These are phyloP conservation scores for Pestalotiopsis sp. DNA, from an alignment of 2,329 filamentous ascomycete genomes.

Conservation along the genomic window DNA sequence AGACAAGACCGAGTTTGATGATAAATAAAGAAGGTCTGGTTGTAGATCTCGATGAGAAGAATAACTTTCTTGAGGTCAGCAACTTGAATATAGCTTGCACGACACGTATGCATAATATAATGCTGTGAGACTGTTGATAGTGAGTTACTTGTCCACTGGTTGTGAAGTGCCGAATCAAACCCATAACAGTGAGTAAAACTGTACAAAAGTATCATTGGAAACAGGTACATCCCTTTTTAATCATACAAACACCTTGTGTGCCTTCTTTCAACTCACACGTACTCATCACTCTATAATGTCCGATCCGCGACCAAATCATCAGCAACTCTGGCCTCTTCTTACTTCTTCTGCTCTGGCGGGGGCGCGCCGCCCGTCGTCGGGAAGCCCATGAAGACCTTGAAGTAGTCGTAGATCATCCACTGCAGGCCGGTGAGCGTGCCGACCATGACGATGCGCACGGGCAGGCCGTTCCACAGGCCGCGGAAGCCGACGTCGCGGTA, in stretches of 20 bases:
- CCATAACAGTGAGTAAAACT: not conserved
- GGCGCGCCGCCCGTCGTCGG: slow-evolving; percentile 77
- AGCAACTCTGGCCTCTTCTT: not conserved
- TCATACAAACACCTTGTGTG: not conserved
- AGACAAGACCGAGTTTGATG: too few relatives aligned
- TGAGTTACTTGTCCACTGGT: too few relatives aligned
- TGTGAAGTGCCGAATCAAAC: too few relatives aligned
- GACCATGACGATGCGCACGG: slow-evolving; percentile 87
- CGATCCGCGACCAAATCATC: not conserved
- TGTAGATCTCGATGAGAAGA: too few relatives aligned
- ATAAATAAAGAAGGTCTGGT: too few relatives aligned
- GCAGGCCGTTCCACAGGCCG: slow-evolving; percentile 91
- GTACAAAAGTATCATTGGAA: not conserved
- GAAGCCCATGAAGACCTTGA: slow-evolving; percentile 88
- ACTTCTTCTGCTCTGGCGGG: slow-evolving; percentile 54
- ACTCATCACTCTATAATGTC: not conserved
- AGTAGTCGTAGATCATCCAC: slow-evolving; percentile 94
- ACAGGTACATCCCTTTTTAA: not conserved
- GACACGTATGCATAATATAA: too few relatives aligned
- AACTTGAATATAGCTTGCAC: too few relatives aligned
- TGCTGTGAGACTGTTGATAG: too few relatives aligned
- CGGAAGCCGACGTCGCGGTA: slow-evolving; percentile 85
- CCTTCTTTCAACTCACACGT: not conserved
- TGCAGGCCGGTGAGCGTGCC: slow-evolving; percentile 80
- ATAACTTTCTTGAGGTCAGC: too few relatives aligned